phyloP scores from a whole-genome alignment of 306 rosid species.

The Clitoria ternatea region DNA sequence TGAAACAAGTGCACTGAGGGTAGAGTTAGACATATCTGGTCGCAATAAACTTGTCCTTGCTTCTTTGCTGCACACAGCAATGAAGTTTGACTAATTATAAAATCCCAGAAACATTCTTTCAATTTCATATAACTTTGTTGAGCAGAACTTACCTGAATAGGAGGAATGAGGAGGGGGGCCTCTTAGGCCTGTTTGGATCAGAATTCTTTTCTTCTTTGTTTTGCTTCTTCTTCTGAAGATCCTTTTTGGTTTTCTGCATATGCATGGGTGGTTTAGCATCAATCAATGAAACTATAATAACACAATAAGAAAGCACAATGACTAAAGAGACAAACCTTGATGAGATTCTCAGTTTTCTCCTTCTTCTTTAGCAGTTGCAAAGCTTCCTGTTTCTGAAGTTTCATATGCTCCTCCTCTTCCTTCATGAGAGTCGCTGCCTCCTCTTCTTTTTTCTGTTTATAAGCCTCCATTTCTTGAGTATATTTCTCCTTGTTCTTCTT shows the following conservation, averaged over 20 bases:
- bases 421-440: conserved; percentile 55
- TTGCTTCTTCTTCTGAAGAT: conserved; percentile 61
- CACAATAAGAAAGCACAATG: background rate
- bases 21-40: conserved; percentile 45
- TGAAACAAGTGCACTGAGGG: conserved; percentile 61
- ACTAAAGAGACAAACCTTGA: conserved; percentile 41
- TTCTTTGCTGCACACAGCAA: conserved; percentile 47
- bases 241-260: conserved; percentile 61
- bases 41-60: conserved; percentile 55
- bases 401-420: conserved; percentile 78
- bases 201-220: conserved; percentile 50
- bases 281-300: background rate
- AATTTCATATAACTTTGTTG: background rate
- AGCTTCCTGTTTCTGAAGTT: conserved; percentile 86
- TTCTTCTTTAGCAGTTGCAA: conserved; percentile 78
- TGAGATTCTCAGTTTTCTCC: conserved; percentile 78
- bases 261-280: background rate
- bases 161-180: conserved; percentile 74
- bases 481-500: conserved; percentile 81
- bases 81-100: background rate
- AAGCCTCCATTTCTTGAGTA: conserved; percentile 62
- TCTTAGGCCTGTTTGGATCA: conserved; percentile 91
- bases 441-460: conserved; percentile 73
- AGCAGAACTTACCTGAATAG: conserved; percentile 48
- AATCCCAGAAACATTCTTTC: background rate